Evolutionary conservation across 306 rosid species (phyloP).

Genomic region (Carpinus viminea): DNA sequence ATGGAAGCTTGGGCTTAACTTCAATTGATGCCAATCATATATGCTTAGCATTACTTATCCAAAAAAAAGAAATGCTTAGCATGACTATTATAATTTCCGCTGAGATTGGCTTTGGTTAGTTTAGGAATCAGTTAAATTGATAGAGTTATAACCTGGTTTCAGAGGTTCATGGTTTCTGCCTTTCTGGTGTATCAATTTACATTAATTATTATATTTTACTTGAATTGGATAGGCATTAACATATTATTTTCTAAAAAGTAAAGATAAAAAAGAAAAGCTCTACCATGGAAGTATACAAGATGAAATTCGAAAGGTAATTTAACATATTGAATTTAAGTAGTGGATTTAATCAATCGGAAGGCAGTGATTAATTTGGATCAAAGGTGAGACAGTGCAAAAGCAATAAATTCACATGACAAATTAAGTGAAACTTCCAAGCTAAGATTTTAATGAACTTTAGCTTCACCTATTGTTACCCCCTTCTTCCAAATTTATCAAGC

Average conservation of each 20-base stretch:
- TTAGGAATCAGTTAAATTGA: neutral
- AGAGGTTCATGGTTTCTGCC: neutral
- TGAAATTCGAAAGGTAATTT: neutral
- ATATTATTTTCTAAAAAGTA: too few species aligned
- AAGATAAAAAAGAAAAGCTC: neutral
- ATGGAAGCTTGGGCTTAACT: neutral
- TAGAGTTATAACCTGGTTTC: neutral
- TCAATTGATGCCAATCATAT: neutral
- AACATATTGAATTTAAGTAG: neutral
- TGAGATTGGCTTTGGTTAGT: neutral
- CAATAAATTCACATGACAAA: neutral
- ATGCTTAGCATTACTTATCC: too few species aligned
- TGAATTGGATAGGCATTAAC: too few species aligned
- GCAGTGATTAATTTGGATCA: neutral
- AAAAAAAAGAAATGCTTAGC: too few species aligned
- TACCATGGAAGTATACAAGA: too few species aligned
- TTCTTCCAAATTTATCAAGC: neutral
- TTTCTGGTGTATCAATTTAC: neutral
- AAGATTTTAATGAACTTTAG: neutral
- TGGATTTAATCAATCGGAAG: neutral
- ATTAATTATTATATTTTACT: neutral
- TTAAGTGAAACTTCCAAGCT: conserved; percentile 4
- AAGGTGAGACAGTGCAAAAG: neutral
- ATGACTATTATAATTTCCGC: neutral
- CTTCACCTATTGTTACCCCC: neutral